phyloP scores from a whole-genome alignment of 257 asterid species.

The Fraxinus americana region DNA sequence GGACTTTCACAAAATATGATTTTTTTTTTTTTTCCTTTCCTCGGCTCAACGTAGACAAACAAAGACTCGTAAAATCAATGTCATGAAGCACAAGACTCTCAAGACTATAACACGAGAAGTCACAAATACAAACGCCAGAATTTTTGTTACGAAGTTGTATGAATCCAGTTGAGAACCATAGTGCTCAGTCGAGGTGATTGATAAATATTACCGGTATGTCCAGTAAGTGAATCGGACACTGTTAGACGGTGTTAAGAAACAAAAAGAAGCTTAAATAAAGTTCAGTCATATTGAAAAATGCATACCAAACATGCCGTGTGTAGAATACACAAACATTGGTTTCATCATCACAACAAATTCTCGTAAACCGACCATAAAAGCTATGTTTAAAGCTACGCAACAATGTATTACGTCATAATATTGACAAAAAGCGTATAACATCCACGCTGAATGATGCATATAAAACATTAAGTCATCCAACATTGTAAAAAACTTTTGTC shows the following conservation, averaged over 20 bases:
- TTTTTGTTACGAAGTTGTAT: not conserved
- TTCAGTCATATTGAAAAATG: not conserved
- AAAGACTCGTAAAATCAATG: not conserved
- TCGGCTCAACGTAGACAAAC: not conserved
- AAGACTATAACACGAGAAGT: no score
- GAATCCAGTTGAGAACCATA: not conserved
- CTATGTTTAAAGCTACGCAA: not conserved
- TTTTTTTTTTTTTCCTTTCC: not conserved
- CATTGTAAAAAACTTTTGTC: slow-evolving; percentile 61
- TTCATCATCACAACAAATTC: not conserved
- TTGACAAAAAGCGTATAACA: not conserved
- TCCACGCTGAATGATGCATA: not conserved
- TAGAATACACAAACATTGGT: not conserved
- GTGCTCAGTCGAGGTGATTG: not conserved
- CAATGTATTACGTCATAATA: not conserved
- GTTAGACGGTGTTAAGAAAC: no score
- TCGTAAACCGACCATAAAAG: not conserved
- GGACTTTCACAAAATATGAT: not conserved
- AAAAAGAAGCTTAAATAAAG: no score
- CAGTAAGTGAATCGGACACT: not conserved
- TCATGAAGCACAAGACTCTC: no score
- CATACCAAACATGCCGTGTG: no score
- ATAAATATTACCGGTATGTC: not conserved
- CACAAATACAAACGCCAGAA: not conserved
- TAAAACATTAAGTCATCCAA: slow-evolving; percentile 29